Conservation (phyloP, 495 filamentous ascomycete genomes). For the Neurospora sp. region DNA sequence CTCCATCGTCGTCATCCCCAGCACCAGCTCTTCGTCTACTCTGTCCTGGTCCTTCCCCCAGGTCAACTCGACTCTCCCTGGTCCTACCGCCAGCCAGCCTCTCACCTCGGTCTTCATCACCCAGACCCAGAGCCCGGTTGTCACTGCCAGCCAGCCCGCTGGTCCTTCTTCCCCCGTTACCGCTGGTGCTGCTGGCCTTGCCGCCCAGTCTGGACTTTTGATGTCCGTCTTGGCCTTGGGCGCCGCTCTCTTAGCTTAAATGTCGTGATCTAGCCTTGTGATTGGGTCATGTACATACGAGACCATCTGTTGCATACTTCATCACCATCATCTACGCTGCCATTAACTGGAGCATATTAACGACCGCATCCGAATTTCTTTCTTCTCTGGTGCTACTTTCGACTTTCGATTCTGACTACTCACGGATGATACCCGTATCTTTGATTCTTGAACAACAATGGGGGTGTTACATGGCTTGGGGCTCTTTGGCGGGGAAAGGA, state of each 20-base stretch:
- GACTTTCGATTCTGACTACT: neutral
- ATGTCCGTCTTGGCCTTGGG: constrained; percentile 31
- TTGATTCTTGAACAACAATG: constrained; percentile 10
- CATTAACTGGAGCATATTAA: constrained; percentile 3
- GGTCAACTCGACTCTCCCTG: constrained; percentile 28
- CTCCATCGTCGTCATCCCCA: neutral
- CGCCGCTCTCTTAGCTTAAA: constrained; percentile 32
- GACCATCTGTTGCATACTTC: constrained; percentile 4
- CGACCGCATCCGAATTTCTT: constrained; percentile 12
- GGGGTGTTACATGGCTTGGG: constrained; percentile 8
- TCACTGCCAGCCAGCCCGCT: constrained; percentile 12
- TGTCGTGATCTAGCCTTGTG: neutral
- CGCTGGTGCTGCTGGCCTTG: constrained; percentile 23
- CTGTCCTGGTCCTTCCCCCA: constrained; percentile 20
- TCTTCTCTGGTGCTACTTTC: neutral
- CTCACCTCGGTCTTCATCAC: constrained; percentile 17
- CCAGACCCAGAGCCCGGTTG: constrained; percentile 15
- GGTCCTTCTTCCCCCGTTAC: constrained; percentile 15
- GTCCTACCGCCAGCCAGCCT: constrained; percentile 27
- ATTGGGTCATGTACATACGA: neutral
- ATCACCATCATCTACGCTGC: neutral
- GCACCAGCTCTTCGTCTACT: constrained; percentile 3
- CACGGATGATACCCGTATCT: neutral
- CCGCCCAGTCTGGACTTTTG: constrained; percentile 31
- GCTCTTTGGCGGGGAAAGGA: constrained; percentile 5